Evolutionary conservation across 129 eudicot species (phyloP), one percentile per base, ranked within the genome.

Genomic region (Lactuca saligna): DNA sequence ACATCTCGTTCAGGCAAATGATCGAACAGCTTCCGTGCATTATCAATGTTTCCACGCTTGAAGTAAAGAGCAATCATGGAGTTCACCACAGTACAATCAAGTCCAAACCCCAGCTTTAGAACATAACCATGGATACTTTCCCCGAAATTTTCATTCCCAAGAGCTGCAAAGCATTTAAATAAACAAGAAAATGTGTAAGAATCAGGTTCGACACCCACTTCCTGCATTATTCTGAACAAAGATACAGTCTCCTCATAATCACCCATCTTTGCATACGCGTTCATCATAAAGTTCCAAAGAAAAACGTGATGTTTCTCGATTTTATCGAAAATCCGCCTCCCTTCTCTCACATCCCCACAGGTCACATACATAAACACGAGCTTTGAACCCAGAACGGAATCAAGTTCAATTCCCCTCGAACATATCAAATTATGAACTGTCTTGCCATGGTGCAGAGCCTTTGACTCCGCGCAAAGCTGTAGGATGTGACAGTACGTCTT

Each of bases 291-390:
- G 65, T 85, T 88, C 95, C 91, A 88, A 63, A 88, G 70, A 65
- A 76, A 88, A 12, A 88, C 88, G 77, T 85, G 82, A 3, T 82
- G 76, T 50, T 72, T 82, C 4, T 65, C 75, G 61, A 80, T 75
- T 10, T 6, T 57, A 69, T 82, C 80, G 17, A 85, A 85, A 14
- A 85, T 44, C 79, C 76, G 69, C 42, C 88, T 80, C 37, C 86
- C 95, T 68, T 78, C 38, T 33, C 8, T 66, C 74, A 85, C 63
- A 82, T 88, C 86, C 81, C 91, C 95, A 82, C 95, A 88, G 8
- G 61, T 80, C 9, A 85, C 91, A 69, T 82, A 85, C 95, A 88
- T 88, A 84, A 84, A 88, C 77, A 82, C 95, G 15, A 88, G 82
- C 44, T 88, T 88, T 44, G 90, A 66, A 49, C 95, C 90, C 65